Base-by-base conservation (phyloP, 225 moss, liverwort and hornwort species). In the Bryum argenteum region DNA sequence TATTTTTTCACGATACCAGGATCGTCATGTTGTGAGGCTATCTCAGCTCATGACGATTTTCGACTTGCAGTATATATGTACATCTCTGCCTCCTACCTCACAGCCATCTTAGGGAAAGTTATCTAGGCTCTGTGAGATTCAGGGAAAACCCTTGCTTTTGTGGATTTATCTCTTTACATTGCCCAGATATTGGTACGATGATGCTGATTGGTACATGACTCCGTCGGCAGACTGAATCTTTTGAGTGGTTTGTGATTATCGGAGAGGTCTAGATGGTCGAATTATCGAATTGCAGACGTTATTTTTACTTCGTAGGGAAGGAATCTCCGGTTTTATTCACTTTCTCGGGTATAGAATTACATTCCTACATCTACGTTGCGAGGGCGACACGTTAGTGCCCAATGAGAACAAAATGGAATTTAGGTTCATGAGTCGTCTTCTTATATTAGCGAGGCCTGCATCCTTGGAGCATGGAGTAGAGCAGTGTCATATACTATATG, bases 221-320 rank as follows among this genome's bases (percentile, higher is more conserved):
- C 11, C 28, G 62, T 52, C 33, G 40, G 47, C 37, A 76, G 48
- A 70, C 63, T 39, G 38, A 14, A 59, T 50, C 48, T 23, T 5
- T 54, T 43, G 43, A 33, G 40, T 24, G 42, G 43, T 11, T 69
- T 58, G 20, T 54, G 52, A 38, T 54, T 22, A 65, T 71, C 24
- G 24, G 45, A 71, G 63, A 51, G 71, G 44, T 19, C 18, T 60
- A 66, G 59, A 58, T 26, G 71, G 52, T 38, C 67, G 54, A n/a
- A n/a, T n/a, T n/a, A n/a, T 72, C 42, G 67, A 9, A 52, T 54
- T 43, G 12, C 1, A 22, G 45, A 37, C 45, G 54, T 55, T 60
- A 23, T 53, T 38, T 38, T 13, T 23, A 63, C 16, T 24, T 41
- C 59, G 39, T 66, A 53, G 41, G 58, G 26, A 40, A 48, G 44